These are phyloP conservation scores for Corylus heterophylla DNA, from an alignment of 306 rosid species.

Conservation along the genomic window DNA sequence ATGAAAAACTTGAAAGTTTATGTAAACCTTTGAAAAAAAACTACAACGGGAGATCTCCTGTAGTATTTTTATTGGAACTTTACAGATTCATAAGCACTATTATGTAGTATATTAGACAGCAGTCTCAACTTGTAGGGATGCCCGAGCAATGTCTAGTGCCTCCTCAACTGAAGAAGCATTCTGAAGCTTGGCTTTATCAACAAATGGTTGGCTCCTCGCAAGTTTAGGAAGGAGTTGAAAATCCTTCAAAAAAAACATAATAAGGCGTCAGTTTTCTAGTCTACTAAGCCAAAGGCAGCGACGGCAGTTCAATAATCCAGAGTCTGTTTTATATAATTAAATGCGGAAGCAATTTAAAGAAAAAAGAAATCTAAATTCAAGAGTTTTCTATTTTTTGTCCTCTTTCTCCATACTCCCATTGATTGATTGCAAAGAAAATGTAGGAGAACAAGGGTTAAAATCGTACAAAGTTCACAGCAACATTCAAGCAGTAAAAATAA, in stretches of 20 bases:
- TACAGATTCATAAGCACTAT: not conserved
- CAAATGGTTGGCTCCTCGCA: slow-evolving; percentile 71
- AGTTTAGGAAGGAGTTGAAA: slow-evolving; percentile 87
- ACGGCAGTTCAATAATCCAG: not conserved
- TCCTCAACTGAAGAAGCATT: slow-evolving; percentile 80
- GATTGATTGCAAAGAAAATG: not conserved
- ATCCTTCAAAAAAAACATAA: slow-evolving; percentile 45
- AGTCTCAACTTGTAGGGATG: slow-evolving; percentile 46
- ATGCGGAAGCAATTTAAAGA: not conserved
- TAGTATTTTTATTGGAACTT: not conserved
- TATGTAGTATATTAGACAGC: slow-evolving; percentile 26
- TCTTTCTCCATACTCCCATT: not conserved
- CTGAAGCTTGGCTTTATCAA: slow-evolving; percentile 76
- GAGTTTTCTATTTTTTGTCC: not conserved
- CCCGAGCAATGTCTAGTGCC: slow-evolving; percentile 68
- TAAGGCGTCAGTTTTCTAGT: slow-evolving; percentile 14
- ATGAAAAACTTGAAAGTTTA: too few relatives aligned
- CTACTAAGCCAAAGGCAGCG: not conserved
- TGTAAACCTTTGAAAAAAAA: too few relatives aligned
- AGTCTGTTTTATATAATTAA: not conserved
- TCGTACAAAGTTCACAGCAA: not conserved
- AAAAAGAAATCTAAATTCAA: not conserved
- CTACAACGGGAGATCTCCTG: too few relatives aligned
- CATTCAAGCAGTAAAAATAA: not conserved
- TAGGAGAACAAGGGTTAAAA: not conserved